A percentile compares a stretch with the other conserved stretches of the same genome.
Conservation (phyloP, 1,139 yeast genomes). For the Magnusiomyces tetraspermus region DNA sequence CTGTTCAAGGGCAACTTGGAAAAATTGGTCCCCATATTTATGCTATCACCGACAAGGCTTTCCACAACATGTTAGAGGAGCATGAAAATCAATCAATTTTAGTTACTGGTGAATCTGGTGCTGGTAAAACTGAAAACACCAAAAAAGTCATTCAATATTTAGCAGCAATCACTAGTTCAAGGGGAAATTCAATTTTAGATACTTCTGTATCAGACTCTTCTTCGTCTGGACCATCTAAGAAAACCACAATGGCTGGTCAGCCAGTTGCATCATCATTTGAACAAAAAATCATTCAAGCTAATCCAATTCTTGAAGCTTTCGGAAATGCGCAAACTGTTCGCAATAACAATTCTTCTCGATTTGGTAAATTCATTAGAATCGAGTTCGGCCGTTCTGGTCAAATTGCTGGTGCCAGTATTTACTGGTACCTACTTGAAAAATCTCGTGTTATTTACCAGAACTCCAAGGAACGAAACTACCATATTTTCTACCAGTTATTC, state of each 20-base stretch:
- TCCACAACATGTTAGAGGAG: constrained; percentile 60
- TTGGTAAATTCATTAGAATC: constrained; percentile 91
- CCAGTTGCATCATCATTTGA: constrained; percentile 44
- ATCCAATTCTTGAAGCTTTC: constrained; percentile 90
- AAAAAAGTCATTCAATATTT: constrained; percentile 88
- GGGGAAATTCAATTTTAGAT: constrained; percentile 21
- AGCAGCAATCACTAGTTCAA: constrained; percentile 54
- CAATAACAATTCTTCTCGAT: constrained; percentile 90
- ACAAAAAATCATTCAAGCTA: constrained; percentile 80
- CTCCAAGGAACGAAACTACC: constrained; percentile 75
- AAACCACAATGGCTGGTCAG: background rate
- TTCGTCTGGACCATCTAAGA: constrained; percentile 6
- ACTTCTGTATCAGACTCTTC: constrained; percentile 15
- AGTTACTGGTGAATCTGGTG: constrained; percentile 98
- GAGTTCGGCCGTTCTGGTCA: constrained; percentile 58
- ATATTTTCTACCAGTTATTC: constrained; percentile 79
- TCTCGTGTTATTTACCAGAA: constrained; percentile 85
- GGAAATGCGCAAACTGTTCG: constrained; percentile 96
- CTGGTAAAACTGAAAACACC: constrained; percentile 97
- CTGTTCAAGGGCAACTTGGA: background rate
- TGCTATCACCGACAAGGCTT: constrained; percentile 85
- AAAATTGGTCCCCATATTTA: constrained; percentile 64
- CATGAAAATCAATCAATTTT: constrained; percentile 77
- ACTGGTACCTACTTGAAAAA: constrained; percentile 89
- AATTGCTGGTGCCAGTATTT: constrained; percentile 83